Evolutionary conservation across 2,329 filamentous ascomycete genomes (phyloP).

Genomic region (Claviceps arundinis): DNA sequence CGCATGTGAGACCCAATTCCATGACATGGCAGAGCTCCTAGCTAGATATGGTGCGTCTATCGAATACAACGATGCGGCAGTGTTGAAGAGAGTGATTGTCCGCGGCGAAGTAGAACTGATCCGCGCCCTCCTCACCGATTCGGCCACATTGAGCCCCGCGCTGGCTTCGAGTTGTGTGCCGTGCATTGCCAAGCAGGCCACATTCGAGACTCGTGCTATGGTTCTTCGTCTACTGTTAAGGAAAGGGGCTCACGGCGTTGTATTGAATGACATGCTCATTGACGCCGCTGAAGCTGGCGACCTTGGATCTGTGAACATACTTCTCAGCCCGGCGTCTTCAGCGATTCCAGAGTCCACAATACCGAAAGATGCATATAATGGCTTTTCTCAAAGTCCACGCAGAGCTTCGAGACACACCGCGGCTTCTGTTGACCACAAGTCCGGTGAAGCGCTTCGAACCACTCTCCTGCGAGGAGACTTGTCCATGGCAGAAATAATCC

Average conservation of each 20-base stretch:
- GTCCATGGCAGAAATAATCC: conserved; percentile 30
- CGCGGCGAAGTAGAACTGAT: conserved; percentile 32
- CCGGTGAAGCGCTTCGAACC: conserved; percentile 35
- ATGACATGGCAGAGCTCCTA: conserved; percentile 41
- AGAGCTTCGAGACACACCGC: conserved; percentile 25
- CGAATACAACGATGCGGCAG: conserved; percentile 37
- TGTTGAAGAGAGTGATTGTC: conserved; percentile 34
- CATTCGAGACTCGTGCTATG: conserved; percentile 29
- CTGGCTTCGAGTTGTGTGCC: conserved; percentile 37
- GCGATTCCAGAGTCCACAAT: conserved; percentile 24
- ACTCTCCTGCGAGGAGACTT: conserved; percentile 33
- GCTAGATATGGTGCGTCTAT: conserved; percentile 40
- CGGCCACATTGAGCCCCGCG: conserved; percentile 27
- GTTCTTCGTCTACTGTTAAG: conserved; percentile 33
- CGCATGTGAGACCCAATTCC: conserved; percentile 35
- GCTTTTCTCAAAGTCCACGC: conserved; percentile 17
- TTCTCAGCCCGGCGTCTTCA: conserved; percentile 35
- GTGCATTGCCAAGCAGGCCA: conserved; percentile 32
- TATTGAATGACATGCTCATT: conserved; percentile 36
- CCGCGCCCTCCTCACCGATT: conserved; percentile 31
- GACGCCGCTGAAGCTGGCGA: conserved; percentile 36
- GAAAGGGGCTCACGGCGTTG: conserved; percentile 34
- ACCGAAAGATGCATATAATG: conserved; percentile 8
- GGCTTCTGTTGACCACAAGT: conserved; percentile 39
- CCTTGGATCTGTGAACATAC: conserved; percentile 30